Base-by-base conservation (phyloP, 2,329 filamentous ascomycete species). In the Hymenoscyphus infarciens region DNA sequence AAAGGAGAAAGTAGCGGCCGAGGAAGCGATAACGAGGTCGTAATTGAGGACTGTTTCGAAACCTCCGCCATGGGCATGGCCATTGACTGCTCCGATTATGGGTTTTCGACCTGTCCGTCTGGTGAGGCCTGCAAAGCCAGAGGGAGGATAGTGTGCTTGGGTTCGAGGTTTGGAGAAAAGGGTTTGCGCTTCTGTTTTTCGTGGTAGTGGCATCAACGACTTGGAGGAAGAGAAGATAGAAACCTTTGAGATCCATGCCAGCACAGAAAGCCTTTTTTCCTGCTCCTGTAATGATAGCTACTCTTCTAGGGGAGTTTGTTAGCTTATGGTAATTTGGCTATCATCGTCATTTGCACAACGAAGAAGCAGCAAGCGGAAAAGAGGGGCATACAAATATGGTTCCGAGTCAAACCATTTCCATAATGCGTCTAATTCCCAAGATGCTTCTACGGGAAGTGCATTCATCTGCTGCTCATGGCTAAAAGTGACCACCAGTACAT, bases 41-140 rank as follows among this genome's bases (percentile, higher is more conserved):
- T 77, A 79, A 69, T 86, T 76, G 19, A 76, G 64, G 2, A 73
- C 66, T 6, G 75, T 81, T 73, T 86, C 83, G 66, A 84, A 84
- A 0, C 83, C 83, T 4, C 83, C 83, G 0, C 83, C 83, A 56
- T 84, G 74, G 1, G 82, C 82, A 64, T 81, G 78, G 0, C 83
- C 83, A 72, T 86, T 86, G 2, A 85, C 82, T 1, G 83, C 83
- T 8, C 82, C 83, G 70, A 86, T 83, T 55, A 86, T 77, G 1
- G 83, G 83, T 73, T 86, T 86, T 76, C 84, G 86, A 0, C 86
- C 85, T 13, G 74, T 73, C 13, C 86, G 77, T 49, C 81, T 76
- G 49, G 81, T 83, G 15, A 88, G 71, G 0, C 83, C 85, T 42
- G 77, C 80, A 69, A 86, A 84, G 0, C 84, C 85, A 1, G 75